Conservation (phyloP, 345 rosid species). For the Eucalyptus brandiana region DNA sequence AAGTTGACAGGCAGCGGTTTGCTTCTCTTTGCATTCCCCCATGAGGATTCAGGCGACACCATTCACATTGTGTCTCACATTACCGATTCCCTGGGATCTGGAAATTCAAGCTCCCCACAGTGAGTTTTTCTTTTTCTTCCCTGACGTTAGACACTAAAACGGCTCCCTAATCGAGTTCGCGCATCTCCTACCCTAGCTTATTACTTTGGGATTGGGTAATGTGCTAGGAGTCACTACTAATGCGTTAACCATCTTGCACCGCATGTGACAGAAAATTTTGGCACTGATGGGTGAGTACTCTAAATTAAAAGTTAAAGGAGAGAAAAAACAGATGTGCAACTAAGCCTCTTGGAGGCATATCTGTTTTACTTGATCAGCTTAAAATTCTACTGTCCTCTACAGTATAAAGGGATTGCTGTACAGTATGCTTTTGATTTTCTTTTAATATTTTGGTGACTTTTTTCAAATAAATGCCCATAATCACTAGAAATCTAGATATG, state of each 20-base stretch:
- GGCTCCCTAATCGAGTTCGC: neutral
- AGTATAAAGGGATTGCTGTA: neutral
- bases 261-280: neutral
- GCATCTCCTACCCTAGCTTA: neutral
- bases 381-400: neutral
- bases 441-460: neutral
- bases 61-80: slow-evolving; percentile 31
- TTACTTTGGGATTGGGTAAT: neutral
- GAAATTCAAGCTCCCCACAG: slow-evolving; percentile 49
- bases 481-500: neutral
- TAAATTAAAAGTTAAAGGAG: neutral
- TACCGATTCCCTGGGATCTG: slow-evolving; percentile 32
- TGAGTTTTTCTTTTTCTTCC: slow-evolving; percentile 12
- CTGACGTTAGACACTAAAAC: neutral
- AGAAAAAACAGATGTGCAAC: neutral
- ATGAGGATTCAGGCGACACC: slow-evolving; percentile 22
- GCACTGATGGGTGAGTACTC: neutral
- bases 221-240: neutral
- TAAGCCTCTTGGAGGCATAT: neutral
- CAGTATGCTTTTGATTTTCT: neutral
- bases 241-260: neutral
- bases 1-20: slow-evolving; percentile 76
- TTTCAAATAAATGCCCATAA: neutral
- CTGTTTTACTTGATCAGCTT: neutral
- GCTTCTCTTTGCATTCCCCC: slow-evolving; percentile 53